Conservation (phyloP, 306 rosid genomes). For the Quercus bicolor region DNA sequence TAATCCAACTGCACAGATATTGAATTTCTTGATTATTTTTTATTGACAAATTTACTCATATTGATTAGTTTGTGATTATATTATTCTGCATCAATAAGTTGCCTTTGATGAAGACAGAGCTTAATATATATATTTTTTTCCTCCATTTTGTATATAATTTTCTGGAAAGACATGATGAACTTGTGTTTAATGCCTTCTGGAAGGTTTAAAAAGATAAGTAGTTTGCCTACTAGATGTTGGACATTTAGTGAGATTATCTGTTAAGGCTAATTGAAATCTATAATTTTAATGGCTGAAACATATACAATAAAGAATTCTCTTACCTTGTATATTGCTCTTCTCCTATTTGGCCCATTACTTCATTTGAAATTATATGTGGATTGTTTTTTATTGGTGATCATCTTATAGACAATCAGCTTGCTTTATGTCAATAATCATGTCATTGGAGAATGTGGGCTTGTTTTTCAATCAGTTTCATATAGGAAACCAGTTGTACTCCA, state of each 20-base stretch:
- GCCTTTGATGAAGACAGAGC: neutral
- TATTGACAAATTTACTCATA: neutral
- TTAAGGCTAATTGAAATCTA: neutral
- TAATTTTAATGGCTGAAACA: neutral
- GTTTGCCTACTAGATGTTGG: neutral
- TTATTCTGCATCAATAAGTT: neutral
- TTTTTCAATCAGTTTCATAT: neutral
- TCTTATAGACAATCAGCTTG: neutral
- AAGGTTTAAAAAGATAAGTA: neutral
- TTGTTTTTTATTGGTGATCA: neutral
- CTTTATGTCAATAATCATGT: neutral
- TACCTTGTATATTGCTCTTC: neutral
- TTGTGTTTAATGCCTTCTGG: neutral
- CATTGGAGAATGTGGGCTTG: neutral
- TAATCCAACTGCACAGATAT: neutral
- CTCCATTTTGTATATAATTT: neutral
- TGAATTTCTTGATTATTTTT: neutral
- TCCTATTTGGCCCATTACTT: neutral
- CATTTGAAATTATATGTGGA: neutral
- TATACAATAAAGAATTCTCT: neutral
- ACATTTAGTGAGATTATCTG: neutral
- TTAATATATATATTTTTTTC: neutral
- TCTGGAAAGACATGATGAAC: neutral
- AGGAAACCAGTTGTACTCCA: neutral
- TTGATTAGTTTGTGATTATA: neutral